A percentile compares a stretch with the other conserved stretches of the same genome.
phyloP scores from a whole-genome alignment of 2,329 filamentous ascomycete species.

The Pestalotiopsis sp. region DNA sequence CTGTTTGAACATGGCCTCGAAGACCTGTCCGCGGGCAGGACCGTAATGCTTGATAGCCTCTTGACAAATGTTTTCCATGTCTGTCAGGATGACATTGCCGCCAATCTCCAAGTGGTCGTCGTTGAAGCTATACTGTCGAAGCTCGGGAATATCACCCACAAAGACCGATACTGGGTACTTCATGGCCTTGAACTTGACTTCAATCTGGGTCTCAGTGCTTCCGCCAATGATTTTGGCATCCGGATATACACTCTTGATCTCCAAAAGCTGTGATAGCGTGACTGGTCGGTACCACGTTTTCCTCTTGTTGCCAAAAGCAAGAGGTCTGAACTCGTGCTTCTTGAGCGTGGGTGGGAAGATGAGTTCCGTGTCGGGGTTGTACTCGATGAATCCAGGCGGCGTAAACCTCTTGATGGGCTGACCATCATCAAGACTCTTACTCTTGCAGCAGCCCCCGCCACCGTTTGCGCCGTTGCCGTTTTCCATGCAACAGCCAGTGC shows the following conservation, averaged over 20 bases:
- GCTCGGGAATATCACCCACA: constrained; percentile 88
- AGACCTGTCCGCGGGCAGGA: constrained; percentile 70
- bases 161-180: constrained; percentile 89
- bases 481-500: constrained; percentile 73
- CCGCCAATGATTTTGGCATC: constrained; percentile 93
- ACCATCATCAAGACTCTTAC: constrained; percentile 50
- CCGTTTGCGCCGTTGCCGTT: constrained; percentile 49
- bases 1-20: constrained; percentile 90
- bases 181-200: constrained; percentile 96
- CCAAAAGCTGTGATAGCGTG: constrained; percentile 82
- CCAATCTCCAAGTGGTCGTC: constrained; percentile 88
- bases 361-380: constrained; percentile 89
- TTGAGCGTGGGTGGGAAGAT: constrained; percentile 89
- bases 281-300: constrained; percentile 94
- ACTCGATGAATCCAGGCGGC: constrained; percentile 89
- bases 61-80: constrained; percentile 83
- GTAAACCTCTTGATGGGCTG: constrained; percentile 72
- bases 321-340: constrained; percentile 78
- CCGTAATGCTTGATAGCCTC: constrained; percentile 83
- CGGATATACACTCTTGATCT: constrained; percentile 86
- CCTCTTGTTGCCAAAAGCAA: constrained; percentile 91
- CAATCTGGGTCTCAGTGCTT: constrained; percentile 96
- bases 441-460: constrained; percentile 72
- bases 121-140: constrained; percentile 79
- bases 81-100: constrained; percentile 89